Percentiles rank a stretch among this genome's conserved stretches.
These are phyloP conservation scores for Pneumocystis murina DNA, from an alignment of 1,139 yeast genomes.

Conservation along the genomic window DNA sequence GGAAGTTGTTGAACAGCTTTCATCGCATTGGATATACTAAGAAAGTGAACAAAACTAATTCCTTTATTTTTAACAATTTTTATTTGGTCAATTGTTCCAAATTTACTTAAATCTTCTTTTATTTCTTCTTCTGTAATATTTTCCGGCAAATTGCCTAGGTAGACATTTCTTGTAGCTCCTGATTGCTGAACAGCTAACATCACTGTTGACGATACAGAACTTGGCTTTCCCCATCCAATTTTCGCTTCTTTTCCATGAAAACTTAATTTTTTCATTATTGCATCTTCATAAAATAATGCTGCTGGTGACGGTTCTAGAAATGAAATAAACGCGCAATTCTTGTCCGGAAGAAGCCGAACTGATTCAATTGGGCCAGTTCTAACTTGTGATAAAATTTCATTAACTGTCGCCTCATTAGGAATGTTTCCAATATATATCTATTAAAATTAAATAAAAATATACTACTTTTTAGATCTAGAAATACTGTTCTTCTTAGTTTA, in stretches of 20 bases:
- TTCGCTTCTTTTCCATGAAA: slow-evolving; percentile 33
- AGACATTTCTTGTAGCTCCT: slow-evolving; percentile 85
- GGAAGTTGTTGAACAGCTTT: slow-evolving; percentile 58
- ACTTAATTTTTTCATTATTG: slow-evolving; percentile 30
- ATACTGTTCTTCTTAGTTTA: not conserved
- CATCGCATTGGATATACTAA: slow-evolving; percentile 68
- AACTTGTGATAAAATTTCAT: slow-evolving; percentile 75
- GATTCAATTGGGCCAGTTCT: slow-evolving; percentile 82
- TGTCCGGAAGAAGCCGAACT: slow-evolving; percentile 38
- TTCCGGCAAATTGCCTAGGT: slow-evolving; percentile 55
- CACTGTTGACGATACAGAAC: slow-evolving; percentile 50
- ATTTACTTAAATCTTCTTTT: slow-evolving; percentile 48
- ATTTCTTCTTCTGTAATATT: slow-evolving; percentile 48
- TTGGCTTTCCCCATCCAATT: slow-evolving; percentile 50
- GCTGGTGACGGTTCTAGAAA: slow-evolving; percentile 34
- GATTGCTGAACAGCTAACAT: slow-evolving; percentile 62
- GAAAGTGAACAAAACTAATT: slow-evolving; percentile 67
- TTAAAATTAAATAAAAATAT: slow-evolving; percentile 22
- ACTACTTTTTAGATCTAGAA: not conserved
- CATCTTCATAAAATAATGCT: slow-evolving; percentile 38
- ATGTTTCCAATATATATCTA: slow-evolving; percentile 85
- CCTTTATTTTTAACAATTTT: slow-evolving; percentile 59
- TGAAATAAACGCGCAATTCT: slow-evolving; percentile 32
- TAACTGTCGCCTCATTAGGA: slow-evolving; percentile 66
- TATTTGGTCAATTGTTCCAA: slow-evolving; percentile 71